A percentile compares a stretch with the other conserved stretches of the same genome.
phyloP scores from a whole-genome alignment of 495 filamentous ascomycete genomes.

The Penicillium macrosclerotiorum region DNA sequence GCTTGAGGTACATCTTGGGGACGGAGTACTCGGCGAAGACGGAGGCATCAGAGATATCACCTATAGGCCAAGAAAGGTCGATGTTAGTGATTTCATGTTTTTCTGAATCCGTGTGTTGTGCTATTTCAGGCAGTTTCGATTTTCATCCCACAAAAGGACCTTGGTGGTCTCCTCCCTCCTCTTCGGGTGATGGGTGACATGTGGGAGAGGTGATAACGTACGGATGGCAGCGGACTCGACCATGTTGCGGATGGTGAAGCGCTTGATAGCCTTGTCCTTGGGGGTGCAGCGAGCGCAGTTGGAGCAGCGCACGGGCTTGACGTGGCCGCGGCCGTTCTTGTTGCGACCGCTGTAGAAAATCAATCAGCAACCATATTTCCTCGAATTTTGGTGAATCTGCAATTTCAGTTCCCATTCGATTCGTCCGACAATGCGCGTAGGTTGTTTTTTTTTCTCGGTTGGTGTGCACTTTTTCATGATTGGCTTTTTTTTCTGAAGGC shows the following conservation, averaged over 20 bases:
- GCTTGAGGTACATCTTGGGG: slow-evolving; percentile 99
- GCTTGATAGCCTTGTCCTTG: slow-evolving; percentile 99
- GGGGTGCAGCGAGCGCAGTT: slow-evolving; percentile 99
- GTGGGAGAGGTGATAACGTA: slow-evolving; percentile 58
- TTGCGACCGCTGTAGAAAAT: slow-evolving; percentile 75
- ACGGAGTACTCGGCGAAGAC: slow-evolving; percentile 99
- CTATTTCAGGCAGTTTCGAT: not conserved
- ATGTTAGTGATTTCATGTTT: slow-evolving; percentile 7
- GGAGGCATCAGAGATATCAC: slow-evolving; percentile 99
- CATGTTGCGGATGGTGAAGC: slow-evolving; percentile 99
- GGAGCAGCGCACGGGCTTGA: slow-evolving; percentile 99
- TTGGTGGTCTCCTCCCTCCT: not conserved
- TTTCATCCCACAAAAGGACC: not conserved
- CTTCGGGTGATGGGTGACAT: slow-evolving; percentile 1
- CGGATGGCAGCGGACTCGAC: slow-evolving; percentile 99
- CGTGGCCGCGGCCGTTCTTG: slow-evolving; percentile 99
- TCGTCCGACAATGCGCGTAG: slow-evolving; percentile 23
- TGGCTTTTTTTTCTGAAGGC: not conserved
- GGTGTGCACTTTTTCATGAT: not conserved
- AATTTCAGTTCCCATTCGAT: slow-evolving; percentile 20
- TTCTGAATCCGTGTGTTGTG: slow-evolving; percentile 1
- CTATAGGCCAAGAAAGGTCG: slow-evolving; percentile 45
- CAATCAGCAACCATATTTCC: slow-evolving; percentile 21
- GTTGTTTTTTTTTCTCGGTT: slow-evolving; percentile 1
- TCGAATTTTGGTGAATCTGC: slow-evolving; percentile 6